Base-by-base conservation (phyloP, 2,329 filamentous ascomycete genomes). In the Colletotrichum musicola region DNA sequence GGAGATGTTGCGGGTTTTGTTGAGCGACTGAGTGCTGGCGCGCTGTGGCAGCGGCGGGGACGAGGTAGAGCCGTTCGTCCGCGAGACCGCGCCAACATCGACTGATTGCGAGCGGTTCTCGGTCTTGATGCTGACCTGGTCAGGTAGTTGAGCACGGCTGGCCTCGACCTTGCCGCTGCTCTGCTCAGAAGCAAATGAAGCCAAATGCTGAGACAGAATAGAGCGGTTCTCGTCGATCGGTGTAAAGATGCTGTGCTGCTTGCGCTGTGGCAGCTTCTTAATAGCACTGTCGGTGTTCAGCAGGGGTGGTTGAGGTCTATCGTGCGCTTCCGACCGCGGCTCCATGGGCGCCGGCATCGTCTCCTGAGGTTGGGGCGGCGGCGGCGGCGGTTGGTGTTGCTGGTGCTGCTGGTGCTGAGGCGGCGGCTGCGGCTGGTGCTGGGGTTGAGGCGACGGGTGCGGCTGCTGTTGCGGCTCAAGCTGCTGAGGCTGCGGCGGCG, bases 141-240 rank as follows among this genome's bases (percentile, higher is more conserved):
- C 66, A 14, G 54, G 47, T 22, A 27, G 76, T 61, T 16, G 72
- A 67, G 30, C 73, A 12, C 64, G 64, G 42, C 38, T 71, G 4
- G 73, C 68, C 71, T 87, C 78, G 71, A 78, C 75, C 76, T 85
- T 78, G 47, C 71, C 44, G 42, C 75, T 71, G 61, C 76, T 83
- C 55, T 85, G 79, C 56, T 89, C 89, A 3, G 87, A 68, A 10
- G 89, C 85, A 72, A 92, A 91, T 1, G 88, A 88, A 16, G 89
- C 90, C 71, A 93, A 90, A 77, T 97, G 94, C 72, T 95, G 93
- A 13, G 93, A 94, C 50, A 98, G 82, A 67, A 98, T 91, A 1
- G 95, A 98, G 56, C 93, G 89, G 74, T 92, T 94, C 77, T 97
- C 95, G 75, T 98, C 96, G 71, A 99, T 97, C 0, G 96, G 96